Conservation (phyloP, 805 yeast genomes). For the Starmerella geochares region DNA sequence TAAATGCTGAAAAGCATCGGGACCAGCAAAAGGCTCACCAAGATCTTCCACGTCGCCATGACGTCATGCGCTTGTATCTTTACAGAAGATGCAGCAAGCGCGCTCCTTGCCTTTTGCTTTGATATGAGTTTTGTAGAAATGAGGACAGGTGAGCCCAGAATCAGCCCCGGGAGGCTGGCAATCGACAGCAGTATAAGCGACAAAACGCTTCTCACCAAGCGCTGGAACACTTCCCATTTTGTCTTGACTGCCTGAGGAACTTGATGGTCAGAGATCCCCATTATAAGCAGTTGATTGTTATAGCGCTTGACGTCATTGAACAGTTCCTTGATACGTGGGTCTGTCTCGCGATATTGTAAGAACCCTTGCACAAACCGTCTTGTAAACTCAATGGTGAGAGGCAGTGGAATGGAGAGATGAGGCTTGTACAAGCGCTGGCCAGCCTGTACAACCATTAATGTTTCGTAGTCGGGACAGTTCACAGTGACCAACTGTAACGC, state of each 20-base stretch:
- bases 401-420: conserved; percentile 61
- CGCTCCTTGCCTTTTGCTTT: conserved; percentile 58
- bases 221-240: conserved; percentile 41
- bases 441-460: conserved; percentile 79
- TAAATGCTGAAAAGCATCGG: conserved; percentile 77
- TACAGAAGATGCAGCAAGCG: conserved; percentile 77
- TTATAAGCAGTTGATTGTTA: conserved; percentile 51
- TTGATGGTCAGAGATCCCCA: conserved; percentile 64
- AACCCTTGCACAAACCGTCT: conserved; percentile 78
- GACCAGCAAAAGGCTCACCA: conserved; percentile 79
- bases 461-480: conserved; percentile 79
- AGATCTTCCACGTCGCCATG: conserved; percentile 92
- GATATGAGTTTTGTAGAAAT: conserved; percentile 67
- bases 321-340: conserved; percentile 53
- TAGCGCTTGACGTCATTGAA: conserved; percentile 57
- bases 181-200: conserved; percentile 45
- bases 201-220: conserved; percentile 41
- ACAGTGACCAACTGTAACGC: conserved; percentile 80
- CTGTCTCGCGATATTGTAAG: conserved; percentile 51
- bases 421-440: conserved; percentile 79
- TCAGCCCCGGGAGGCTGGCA: conserved; percentile 67
- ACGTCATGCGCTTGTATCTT: conserved; percentile 89
- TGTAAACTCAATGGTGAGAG: conserved; percentile 81
- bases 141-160: conserved; percentile 82
- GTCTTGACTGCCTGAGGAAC: conserved; percentile 45